These are phyloP conservation scores for Carex arenaria DNA, from an alignment of 202 grass and related monocot genomes.

Conservation along the genomic window DNA sequence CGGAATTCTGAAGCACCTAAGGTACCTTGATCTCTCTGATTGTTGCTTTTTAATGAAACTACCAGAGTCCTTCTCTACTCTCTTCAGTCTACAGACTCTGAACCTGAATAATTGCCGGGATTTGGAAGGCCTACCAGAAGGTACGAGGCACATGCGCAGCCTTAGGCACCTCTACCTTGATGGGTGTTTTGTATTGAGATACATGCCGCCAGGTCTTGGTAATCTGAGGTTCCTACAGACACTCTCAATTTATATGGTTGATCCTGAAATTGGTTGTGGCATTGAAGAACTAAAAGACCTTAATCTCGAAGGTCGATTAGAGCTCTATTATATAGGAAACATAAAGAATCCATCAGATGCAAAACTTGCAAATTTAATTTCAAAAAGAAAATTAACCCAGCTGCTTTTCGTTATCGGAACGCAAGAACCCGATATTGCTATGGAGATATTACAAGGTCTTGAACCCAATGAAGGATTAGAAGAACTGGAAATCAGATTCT, in stretches of 20 bases:
- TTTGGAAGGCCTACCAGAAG: background rate
- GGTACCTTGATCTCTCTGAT: background rate
- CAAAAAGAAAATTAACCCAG: background rate
- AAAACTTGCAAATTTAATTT: background rate
- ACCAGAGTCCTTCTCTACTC: background rate
- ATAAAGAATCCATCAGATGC: background rate
- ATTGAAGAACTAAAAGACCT: background rate
- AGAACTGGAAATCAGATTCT: background rate
- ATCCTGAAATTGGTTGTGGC: background rate
- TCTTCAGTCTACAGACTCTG: background rate
- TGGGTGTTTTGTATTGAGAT: background rate
- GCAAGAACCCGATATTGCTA: background rate
- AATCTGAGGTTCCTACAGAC: background rate
- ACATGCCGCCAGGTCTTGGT: background rate
- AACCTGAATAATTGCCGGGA: background rate
- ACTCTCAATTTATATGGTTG: background rate
- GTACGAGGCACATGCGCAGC: background rate
- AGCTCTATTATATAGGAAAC: background rate
- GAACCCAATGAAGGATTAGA: background rate
- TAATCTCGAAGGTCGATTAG: background rate
- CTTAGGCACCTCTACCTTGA: constrained; percentile 4
- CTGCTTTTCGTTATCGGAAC: background rate
- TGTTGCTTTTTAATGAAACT: background rate
- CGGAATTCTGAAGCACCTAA: background rate
- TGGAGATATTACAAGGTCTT: background rate